phyloP scores from a whole-genome alignment of 768 basidiomycete species.

The Pleurotus tuoliensis region DNA sequence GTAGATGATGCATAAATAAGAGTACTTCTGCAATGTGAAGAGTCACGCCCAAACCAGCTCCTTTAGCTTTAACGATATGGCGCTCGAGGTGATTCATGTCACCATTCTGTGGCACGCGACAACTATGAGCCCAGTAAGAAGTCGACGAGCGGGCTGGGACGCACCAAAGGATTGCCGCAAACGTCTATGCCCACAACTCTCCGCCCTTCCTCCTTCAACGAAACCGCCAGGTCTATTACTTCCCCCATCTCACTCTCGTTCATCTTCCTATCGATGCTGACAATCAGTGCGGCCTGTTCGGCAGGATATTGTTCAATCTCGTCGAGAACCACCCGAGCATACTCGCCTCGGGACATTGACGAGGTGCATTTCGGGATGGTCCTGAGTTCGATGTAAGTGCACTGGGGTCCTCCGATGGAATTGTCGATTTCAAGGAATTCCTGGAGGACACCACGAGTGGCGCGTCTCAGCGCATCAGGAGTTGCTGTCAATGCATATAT shows the following conservation, averaged over 20 bases:
- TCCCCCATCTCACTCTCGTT: conserved; percentile 42
- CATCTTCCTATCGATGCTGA: conserved; percentile 79
- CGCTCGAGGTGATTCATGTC: conserved; percentile 46
- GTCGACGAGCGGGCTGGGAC: conserved; percentile 4
- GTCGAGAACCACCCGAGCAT: conserved; percentile 61
- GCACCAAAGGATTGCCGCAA: conserved; percentile 65
- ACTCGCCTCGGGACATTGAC: conserved; percentile 54
- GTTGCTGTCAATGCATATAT: conserved; percentile 77
- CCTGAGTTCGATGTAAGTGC: conserved; percentile 78
- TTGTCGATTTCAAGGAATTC: conserved; percentile 49
- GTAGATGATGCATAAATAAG: background rate
- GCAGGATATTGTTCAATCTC: conserved; percentile 57
- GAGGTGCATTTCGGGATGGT: conserved; percentile 64
- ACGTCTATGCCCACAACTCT: conserved; percentile 77
- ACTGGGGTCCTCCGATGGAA: conserved; percentile 39
- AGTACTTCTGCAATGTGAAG: conserved; percentile 82
- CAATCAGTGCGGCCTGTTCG: conserved; percentile 55
- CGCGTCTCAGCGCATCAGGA: conserved; percentile 46
- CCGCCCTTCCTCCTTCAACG: conserved; percentile 51
- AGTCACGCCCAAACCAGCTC: conserved; percentile 66
- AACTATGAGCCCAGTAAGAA: background rate
- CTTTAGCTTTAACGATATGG: conserved; percentile 51
- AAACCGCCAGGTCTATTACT: conserved; percentile 52
- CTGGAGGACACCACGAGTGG: conserved; percentile 60
- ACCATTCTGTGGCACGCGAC: conserved; percentile 34